phyloP scores from a whole-genome alignment of 169 alveolate genomes.

The Eimeria maxima region DNA sequence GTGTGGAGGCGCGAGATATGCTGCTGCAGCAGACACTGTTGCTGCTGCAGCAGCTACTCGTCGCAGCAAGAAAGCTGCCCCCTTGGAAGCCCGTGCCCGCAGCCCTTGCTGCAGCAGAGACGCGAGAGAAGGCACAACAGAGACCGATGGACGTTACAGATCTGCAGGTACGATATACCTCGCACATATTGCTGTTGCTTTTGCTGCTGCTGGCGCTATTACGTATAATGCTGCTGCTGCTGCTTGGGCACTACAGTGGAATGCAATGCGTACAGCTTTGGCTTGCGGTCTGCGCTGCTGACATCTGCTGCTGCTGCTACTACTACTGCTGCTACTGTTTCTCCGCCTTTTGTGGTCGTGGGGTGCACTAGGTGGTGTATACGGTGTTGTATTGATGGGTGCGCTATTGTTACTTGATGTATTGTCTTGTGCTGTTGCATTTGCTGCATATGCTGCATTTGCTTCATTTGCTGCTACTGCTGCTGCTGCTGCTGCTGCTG shows the following conservation, averaged over 20 bases:
- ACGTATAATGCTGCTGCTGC: background rate
- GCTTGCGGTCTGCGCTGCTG: too few relatives aligned
- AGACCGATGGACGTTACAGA: slow-evolving; percentile 54
- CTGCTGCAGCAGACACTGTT: slow-evolving; percentile 55
- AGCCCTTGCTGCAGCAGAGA: slow-evolving; percentile 38
- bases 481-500: slow-evolving; percentile 20
- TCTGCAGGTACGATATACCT: background rate
- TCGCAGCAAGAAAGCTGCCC: slow-evolving; percentile 30
- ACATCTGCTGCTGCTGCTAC: background rate
- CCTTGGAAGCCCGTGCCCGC: slow-evolving; percentile 73
- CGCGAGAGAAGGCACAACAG: background rate
- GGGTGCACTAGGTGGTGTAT: background rate
- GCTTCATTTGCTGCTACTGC: background rate
- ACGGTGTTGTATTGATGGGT: background rate
- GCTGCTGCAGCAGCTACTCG: slow-evolving; percentile 58
- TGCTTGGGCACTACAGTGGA: too few relatives aligned
- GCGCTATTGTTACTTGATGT: background rate
- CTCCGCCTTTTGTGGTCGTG: background rate
- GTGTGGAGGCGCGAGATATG: slow-evolving; percentile 23
- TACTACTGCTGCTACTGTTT: background rate
- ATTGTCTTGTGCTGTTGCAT: background rate
- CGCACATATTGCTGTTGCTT: background rate
- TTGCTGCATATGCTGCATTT: background rate
- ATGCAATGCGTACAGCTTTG: too few relatives aligned
- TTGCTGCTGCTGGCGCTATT: background rate